phyloP scores from a whole-genome alignment of 306 rosid species.

The Pyrus bretschneideri region DNA sequence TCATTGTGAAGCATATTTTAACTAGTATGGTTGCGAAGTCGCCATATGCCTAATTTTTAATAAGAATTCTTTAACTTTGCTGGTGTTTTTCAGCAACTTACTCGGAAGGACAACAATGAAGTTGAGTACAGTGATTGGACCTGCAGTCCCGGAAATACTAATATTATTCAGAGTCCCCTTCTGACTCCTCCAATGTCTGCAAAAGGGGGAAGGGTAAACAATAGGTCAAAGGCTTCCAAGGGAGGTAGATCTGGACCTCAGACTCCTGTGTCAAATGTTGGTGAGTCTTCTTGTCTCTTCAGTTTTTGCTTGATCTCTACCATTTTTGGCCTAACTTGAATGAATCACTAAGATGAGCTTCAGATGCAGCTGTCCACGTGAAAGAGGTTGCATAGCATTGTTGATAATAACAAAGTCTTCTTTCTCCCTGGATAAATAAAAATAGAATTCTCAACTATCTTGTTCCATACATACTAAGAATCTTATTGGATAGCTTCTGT shows the following conservation, averaged over 20 bases:
- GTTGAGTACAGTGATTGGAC: constrained; percentile 44
- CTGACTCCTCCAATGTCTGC: constrained; percentile 66
- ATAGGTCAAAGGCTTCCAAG: constrained; percentile 58
- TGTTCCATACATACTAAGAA: not conserved
- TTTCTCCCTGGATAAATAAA: not conserved
- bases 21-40: not conserved
- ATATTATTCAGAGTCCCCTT: constrained; percentile 39
- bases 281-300: constrained; percentile 28
- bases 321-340: not conserved
- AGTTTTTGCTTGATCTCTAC: not conserved
- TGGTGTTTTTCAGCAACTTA: constrained; percentile 52
- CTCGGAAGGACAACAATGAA: constrained; percentile 52
- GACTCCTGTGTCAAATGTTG: constrained; percentile 70
- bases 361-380: constrained; percentile 7
- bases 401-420: not conserved
- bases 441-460: not conserved
- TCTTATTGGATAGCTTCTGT: not conserved
- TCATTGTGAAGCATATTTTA: not conserved
- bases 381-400: constrained; percentile 6
- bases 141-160: constrained; percentile 47
- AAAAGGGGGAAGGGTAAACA: constrained; percentile 70
- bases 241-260: constrained; percentile 64
- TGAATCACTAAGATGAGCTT: constrained; percentile 1
- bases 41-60: not conserved
- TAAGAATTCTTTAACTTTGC: constrained; percentile 5